Base-by-base conservation (phyloP, 78 protist genomes). In the Dictyostelium purpureum region DNA sequence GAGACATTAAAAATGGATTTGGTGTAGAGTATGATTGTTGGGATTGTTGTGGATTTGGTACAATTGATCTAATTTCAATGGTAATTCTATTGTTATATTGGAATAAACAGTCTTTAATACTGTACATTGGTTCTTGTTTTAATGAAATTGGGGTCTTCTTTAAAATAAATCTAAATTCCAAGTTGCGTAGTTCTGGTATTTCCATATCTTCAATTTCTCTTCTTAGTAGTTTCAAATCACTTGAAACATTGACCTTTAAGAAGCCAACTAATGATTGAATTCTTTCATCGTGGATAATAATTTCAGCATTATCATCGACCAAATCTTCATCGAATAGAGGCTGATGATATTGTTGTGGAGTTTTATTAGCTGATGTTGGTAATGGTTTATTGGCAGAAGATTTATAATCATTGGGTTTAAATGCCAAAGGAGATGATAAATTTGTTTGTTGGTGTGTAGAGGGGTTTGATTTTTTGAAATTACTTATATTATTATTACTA, bases 171-270 rank as follows among this genome's bases (percentile, higher is more conserved):
- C 92, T 70, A 61, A 73, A 85, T 52, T 85, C 92, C 1, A 85
- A 45, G 9, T 65, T 51, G 5, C 42, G 26, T 21, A 85, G 21
- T 57, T 85, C 92, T 18, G 92, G 92, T 21, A 73, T 85, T 12
- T 85, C 92, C 54, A 85, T 33, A 14, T 66, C 80, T 7, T 85
- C 92, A 35, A 85, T 73, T 66, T 85, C 92, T 69, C 61, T 70
- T 57, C 92, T 52, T 1, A 85, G 35, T 6, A 28, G 35, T 38
- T 43, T 61, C 26, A 85, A 59, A 12, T 85, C 92, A 24, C 33
- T 43, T 18, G 54, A 42, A 14, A 85, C 21, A 47, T 73, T 73
- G 0, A 85, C n/a, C 26, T 43, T 37, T 18, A 59, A 45, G 66
- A 85, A 85, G 4, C 92, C 80, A 21, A 85, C 26, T 1, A 74